Conservation (phyloP, 495 filamentous ascomycete species). For the Penicillium cosmopolitanum region DNA sequence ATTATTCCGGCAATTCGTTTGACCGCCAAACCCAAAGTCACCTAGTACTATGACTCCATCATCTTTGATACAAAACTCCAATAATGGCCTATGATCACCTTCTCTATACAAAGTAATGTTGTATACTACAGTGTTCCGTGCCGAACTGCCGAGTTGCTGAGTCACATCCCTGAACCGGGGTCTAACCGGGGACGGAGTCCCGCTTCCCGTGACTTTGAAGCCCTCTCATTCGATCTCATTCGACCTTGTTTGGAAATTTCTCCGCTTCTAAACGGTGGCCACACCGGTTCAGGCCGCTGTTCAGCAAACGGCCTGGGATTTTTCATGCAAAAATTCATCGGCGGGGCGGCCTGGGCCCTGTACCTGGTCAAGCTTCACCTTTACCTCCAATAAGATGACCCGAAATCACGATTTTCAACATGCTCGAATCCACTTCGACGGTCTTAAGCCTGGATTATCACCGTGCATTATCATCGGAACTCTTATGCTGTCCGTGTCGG, state of each 20-base stretch:
- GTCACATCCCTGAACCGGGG: conserved; percentile 2
- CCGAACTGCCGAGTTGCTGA: conserved; percentile 4
- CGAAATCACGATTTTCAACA: neutral
- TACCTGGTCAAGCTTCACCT: conserved; percentile 5
- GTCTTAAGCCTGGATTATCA: conserved; percentile 16
- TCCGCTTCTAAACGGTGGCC: conserved; percentile 2
- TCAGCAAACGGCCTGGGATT: neutral
- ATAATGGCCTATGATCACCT: too few relatives aligned
- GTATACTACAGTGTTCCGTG: neutral
- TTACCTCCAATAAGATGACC: conserved; percentile 1
- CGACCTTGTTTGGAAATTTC: neutral
- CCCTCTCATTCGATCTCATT: neutral
- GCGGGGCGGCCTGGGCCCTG: conserved; percentile 2
- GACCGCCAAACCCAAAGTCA: too few relatives aligned
- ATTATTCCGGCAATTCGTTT: too few relatives aligned
- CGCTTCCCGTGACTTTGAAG: neutral
- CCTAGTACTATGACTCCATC: too few relatives aligned
- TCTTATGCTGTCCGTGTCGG: conserved; percentile 13
- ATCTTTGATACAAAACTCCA: too few relatives aligned
- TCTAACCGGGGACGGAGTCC: neutral
- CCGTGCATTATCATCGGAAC: conserved; percentile 12
- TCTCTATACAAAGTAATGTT: too few relatives aligned
- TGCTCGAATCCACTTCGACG: neutral
- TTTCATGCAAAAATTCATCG: neutral
- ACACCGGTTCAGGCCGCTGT: conserved; percentile 3